phyloP scores from a whole-genome alignment of 2,329 filamentous ascomycete genomes.

The Kalaharituber pfeilii region DNA sequence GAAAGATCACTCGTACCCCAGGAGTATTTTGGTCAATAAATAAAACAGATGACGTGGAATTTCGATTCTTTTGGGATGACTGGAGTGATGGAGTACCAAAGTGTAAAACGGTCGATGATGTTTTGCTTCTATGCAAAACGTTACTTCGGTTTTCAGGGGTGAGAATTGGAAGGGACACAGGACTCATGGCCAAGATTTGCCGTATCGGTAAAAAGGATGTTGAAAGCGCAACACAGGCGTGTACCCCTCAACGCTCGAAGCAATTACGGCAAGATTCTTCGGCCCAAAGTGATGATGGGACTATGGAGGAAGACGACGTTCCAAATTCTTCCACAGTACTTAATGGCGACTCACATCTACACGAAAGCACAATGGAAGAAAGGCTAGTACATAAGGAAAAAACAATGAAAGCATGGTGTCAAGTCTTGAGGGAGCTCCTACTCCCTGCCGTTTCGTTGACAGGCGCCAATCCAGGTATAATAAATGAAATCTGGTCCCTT shows the following conservation, averaged over 20 bases:
- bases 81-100: constrained; percentile 88
- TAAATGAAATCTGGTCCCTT: constrained; percentile 73
- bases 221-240: constrained; percentile 11
- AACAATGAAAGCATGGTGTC: constrained; percentile 43
- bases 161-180: constrained; percentile 70
- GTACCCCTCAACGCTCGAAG: not conserved
- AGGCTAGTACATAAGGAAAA: not conserved
- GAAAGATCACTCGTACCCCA: constrained; percentile 18
- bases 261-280: no score
- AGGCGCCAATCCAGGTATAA: constrained; percentile 63
- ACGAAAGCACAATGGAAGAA: not conserved
- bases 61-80: constrained; percentile 93
- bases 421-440: constrained; percentile 66
- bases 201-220: constrained; percentile 68
- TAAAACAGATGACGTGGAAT: constrained; percentile 39
- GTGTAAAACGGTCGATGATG: constrained; percentile 76
- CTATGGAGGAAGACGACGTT: not conserved
- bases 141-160: constrained; percentile 74
- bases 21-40: constrained; percentile 15
- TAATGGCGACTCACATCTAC: not conserved
- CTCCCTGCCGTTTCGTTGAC: constrained; percentile 76
- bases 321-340: not conserved
- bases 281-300: constrained; percentile 7
- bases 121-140: constrained; percentile 48
- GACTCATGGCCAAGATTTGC: constrained; percentile 63